A percentile compares a stretch with the other conserved stretches of the same genome.
These are phyloP conservation scores for Vaccinium darrowii DNA, from an alignment of 148 eudicot genomes.

Conservation along the genomic window DNA sequence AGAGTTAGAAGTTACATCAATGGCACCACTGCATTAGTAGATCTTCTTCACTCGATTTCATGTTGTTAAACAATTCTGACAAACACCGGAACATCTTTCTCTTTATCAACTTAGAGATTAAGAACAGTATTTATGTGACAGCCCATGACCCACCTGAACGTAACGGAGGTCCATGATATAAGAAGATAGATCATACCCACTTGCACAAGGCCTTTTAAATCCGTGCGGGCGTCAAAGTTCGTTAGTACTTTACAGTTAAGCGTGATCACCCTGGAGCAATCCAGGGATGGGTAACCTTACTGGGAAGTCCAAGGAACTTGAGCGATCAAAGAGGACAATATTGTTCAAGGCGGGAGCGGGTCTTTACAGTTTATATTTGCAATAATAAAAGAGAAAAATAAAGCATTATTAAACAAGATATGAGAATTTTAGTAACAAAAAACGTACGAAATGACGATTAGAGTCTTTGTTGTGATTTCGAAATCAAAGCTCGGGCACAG, in stretches of 20 bases:
- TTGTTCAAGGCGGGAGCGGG: no score
- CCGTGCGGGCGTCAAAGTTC: no score
- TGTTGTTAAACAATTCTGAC: constrained; percentile 20
- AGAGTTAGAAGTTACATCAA: constrained; percentile 53
- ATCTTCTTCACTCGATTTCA: constrained; percentile 41
- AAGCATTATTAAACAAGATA: neutral
- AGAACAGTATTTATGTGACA: neutral
- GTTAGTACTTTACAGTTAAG: no score
- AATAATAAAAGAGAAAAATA: neutral
- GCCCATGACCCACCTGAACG: no score
- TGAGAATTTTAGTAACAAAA: neutral
- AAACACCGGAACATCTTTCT: constrained; percentile 28
- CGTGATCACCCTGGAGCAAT: no score
- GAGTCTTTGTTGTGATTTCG: no score
- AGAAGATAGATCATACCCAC: no score
- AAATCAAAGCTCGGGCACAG: neutral
- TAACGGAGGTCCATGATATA: no score
- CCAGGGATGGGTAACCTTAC: no score
- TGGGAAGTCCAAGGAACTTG: no score
- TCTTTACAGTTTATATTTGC: neutral
- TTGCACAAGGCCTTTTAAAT: no score
- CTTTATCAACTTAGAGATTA: constrained; percentile 7
- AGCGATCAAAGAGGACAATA: no score
- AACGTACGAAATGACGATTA: neutral
- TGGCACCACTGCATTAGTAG: constrained; percentile 51